Conservation (phyloP, 805 yeast genomes). For the Kockiozyma suomiensis region DNA sequence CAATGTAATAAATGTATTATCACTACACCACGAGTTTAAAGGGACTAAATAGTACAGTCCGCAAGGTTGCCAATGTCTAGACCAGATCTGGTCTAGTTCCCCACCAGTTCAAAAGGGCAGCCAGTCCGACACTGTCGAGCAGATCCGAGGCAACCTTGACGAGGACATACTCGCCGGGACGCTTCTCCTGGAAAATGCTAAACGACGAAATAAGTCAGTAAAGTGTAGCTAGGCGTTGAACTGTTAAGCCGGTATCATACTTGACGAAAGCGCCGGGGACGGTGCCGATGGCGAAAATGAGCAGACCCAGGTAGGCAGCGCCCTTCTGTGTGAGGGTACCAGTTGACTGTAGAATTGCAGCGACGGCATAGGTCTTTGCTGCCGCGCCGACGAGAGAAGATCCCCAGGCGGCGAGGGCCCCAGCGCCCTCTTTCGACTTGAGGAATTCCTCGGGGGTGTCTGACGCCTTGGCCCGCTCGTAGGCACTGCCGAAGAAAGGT, state of each 20-base stretch:
- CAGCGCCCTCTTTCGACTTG: constrained; percentile 44
- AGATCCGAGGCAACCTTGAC: constrained; percentile 42
- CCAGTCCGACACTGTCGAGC: constrained; percentile 48
- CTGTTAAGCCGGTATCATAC: neutral
- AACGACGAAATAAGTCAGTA: neutral
- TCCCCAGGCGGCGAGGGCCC: constrained; percentile 43
- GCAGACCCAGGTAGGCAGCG: constrained; percentile 45
- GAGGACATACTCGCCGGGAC: constrained; percentile 43
- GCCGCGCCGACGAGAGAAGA: constrained; percentile 44
- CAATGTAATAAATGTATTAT: neutral
- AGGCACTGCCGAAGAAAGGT: constrained; percentile 48
- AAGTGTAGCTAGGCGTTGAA: too few species aligned
- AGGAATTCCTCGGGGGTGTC: constrained; percentile 44
- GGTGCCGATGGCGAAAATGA: constrained; percentile 45
- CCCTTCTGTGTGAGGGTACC: constrained; percentile 46
- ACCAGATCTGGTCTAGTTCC: constrained; percentile 37
- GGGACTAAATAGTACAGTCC: neutral
- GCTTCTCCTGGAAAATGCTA: constrained; percentile 42
- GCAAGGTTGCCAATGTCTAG: neutral
- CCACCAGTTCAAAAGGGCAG: constrained; percentile 47
- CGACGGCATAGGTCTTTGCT: constrained; percentile 47
- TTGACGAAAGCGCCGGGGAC: constrained; percentile 42
- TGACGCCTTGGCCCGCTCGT: constrained; percentile 42
- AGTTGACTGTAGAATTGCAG: constrained; percentile 46
- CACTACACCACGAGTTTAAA: too few species aligned